Evolutionary conservation across 2,329 filamentous ascomycete species (phyloP).

Genomic region (Lachnellula hyalina): DNA sequence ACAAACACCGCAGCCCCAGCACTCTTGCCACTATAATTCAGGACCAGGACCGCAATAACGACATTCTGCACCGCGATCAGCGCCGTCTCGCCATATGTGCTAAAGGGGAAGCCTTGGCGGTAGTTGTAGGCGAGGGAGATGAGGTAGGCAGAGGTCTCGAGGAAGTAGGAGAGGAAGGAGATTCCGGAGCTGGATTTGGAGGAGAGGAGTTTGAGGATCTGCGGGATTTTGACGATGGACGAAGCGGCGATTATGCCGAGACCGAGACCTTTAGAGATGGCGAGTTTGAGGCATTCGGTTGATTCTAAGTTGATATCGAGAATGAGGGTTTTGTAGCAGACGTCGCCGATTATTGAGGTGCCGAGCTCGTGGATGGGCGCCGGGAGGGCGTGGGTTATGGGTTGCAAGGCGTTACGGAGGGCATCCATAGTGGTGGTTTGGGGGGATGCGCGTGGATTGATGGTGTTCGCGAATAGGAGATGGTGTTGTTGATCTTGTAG

Average conservation of each 20-base stretch:
- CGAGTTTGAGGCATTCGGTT: constrained; percentile 78
- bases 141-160: constrained; percentile 84
- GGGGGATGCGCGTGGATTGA: not conserved
- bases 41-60: constrained; percentile 77
- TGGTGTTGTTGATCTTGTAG: not conserved
- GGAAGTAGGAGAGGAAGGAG: constrained; percentile 83
- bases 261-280: constrained; percentile 85
- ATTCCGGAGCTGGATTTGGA: constrained; percentile 79
- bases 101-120: constrained; percentile 88
- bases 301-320: constrained; percentile 77
- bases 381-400: constrained; percentile 69
- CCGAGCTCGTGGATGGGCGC: constrained; percentile 68
- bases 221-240: constrained; percentile 90
- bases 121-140: constrained; percentile 90
- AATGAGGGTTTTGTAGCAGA: constrained; percentile 82
- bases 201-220: constrained; percentile 85
- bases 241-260: constrained; percentile 89
- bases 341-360: constrained; percentile 71
- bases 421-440: constrained; percentile 47
- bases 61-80: constrained; percentile 91
- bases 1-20: constrained; percentile 68
- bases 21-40: constrained; percentile 71
- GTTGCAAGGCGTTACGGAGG: constrained; percentile 55
- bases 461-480: not conserved
- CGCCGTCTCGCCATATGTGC: constrained; percentile 92